Base-by-base conservation (phyloP, 2,329 filamentous ascomycete genomes). In the Capronia epimyces region DNA sequence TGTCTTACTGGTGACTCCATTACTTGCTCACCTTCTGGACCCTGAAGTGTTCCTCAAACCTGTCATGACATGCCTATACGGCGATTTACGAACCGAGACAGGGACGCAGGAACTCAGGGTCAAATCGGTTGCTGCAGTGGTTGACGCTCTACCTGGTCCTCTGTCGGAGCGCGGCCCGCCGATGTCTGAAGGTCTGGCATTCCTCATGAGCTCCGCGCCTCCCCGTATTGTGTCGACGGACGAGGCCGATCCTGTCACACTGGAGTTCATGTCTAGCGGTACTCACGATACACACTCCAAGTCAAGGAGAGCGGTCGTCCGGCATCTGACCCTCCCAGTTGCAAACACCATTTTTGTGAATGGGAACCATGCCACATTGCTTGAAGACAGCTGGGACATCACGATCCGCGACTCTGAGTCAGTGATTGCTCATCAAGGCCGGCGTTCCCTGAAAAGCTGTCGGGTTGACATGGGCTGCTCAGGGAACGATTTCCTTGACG, bases 301-400 rank as follows among this genome's bases (percentile, higher is more conserved):
- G 31, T 15, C 27, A 22, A n/a, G 16, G 10, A 20, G 20, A 31
- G 9, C 13, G 9, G 4, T 36, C 13, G 32, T 31, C 13, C 42
- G 48, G 12, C 34, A 46, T 20, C 25, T 56, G 15, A 50, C 20
- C 10, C 47, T 56, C 9, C 56, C 57, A 1, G 45, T 59, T 12
- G 60, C 60, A 12, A 62, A 60, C 29, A 62, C 60, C 5, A 29
- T 62, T 15, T 62, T 62, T 24, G 46, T 62, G 18, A 62, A 62
- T 40, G 60, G 57, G 15, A 36, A 32, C 10, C 40, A 39, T n/a
- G 20, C 48, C 18, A 62, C 60, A 8, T 49, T 61, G 39, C 29
- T 59, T 24, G 20, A 52, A n/a, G 44, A 56, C 21, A 21, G 12
- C n/a, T 61, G 59, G 59, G 29, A 20, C 5, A 15, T 50, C 16